Conservation (phyloP, 1,284 basidiomycete genomes). For the Xerocomus nothofagi region DNA sequence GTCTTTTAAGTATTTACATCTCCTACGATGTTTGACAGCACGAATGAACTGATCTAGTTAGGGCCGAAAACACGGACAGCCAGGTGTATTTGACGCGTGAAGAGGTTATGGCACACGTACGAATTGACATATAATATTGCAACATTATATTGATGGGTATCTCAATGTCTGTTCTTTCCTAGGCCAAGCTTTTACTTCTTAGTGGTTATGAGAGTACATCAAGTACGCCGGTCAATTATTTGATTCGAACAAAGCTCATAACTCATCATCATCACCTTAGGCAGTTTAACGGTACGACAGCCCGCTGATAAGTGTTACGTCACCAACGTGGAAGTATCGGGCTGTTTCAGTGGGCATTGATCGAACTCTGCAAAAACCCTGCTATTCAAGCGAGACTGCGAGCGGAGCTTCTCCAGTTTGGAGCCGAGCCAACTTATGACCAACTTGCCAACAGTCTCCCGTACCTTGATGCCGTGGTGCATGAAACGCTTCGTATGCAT, state of each 20-base stretch:
- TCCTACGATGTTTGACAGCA: background rate
- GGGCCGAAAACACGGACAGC: constrained; percentile 10
- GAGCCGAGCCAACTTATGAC: constrained; percentile 27
- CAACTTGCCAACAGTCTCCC: constrained; percentile 27
- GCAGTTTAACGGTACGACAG: constrained; percentile 23
- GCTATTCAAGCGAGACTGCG: constrained; percentile 30
- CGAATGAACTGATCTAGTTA: constrained; percentile 12
- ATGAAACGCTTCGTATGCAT: constrained; percentile 30
- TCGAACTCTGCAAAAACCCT: constrained; percentile 28
- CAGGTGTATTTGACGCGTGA: constrained; percentile 18
- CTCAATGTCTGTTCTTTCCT: background rate
- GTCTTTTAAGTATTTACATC: constrained; percentile 15
- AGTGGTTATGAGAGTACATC: constrained; percentile 35
- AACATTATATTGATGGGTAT: background rate
- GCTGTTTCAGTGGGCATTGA: constrained; percentile 30
- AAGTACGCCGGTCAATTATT: constrained; percentile 14
- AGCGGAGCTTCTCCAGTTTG: constrained; percentile 26
- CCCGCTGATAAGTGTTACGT: background rate
- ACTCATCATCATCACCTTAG: constrained; percentile 5
- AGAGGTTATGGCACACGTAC: constrained; percentile 25
- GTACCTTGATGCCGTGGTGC: constrained; percentile 29
- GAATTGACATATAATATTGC: background rate
- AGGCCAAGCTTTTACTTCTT: constrained; percentile 32
- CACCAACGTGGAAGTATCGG: background rate
- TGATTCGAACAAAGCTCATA: background rate